phyloP scores from a whole-genome alignment of 331 rosid genomes.

The Pyrus hybrid region DNA sequence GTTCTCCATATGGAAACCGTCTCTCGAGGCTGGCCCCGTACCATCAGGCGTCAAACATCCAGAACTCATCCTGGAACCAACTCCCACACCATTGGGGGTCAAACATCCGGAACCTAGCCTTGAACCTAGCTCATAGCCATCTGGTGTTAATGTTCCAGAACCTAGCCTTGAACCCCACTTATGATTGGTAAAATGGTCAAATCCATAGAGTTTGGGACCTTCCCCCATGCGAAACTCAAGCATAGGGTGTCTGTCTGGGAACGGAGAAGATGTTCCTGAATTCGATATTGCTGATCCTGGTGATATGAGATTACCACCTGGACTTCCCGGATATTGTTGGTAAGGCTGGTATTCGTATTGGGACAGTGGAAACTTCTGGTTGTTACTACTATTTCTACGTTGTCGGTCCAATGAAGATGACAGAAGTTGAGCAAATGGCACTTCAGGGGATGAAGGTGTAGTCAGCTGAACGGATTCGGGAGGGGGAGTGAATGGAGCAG shows the following conservation, averaged over 20 bases:
- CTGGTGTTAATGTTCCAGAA: constrained; percentile 91
- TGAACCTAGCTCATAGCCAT: constrained; percentile 60
- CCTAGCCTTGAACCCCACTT: constrained; percentile 86
- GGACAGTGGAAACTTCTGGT: constrained; percentile 65
- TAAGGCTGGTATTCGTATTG: constrained; percentile 80
- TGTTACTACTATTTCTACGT: constrained; percentile 42
- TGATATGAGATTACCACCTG: constrained; percentile 78
- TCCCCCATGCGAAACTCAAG: constrained; percentile 72
- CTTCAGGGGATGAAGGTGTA: constrained; percentile 98
- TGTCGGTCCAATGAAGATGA: constrained; percentile 69
- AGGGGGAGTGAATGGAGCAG: constrained; percentile 94
- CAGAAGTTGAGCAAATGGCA: constrained; percentile 94
- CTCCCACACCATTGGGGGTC: constrained; percentile 72
- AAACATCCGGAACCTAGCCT: constrained; percentile 71
- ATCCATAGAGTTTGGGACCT: constrained; percentile 67
- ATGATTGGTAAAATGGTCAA: constrained; percentile 61
- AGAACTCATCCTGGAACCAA: constrained; percentile 65
- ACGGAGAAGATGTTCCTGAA: constrained; percentile 92
- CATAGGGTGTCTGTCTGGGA: constrained; percentile 63
- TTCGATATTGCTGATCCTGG: constrained; percentile 92
- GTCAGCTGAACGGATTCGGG: constrained; percentile 91
- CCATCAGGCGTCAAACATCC: constrained; percentile 76
- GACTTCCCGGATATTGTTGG: constrained; percentile 87
- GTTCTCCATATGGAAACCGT: constrained; percentile 26
- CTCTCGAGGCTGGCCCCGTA: constrained; percentile 41